phyloP scores from a whole-genome alignment of 106 monocot species.

The Dactylorhiza incarnata region DNA sequence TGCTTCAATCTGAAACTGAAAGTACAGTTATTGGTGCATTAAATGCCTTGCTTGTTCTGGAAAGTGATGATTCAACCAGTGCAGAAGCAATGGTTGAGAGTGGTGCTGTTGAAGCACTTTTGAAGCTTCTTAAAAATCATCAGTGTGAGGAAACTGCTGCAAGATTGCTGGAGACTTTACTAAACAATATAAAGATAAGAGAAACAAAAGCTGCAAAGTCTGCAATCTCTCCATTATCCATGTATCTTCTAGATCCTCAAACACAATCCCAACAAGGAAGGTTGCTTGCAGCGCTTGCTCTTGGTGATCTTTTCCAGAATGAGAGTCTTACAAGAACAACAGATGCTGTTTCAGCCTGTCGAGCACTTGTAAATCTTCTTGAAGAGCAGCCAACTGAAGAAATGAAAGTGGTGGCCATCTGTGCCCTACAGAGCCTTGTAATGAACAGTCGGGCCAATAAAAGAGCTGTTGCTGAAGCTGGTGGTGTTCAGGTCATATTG shows the following conservation, averaged over 20 bases:
- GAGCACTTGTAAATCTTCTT: constrained; percentile 94
- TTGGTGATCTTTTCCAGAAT: constrained; percentile 97
- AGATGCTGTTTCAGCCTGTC: constrained; percentile 87
- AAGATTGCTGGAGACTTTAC: constrained; percentile 80
- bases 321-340: constrained; percentile 75
- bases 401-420: constrained; percentile 97
- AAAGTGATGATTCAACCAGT: constrained; percentile 97
- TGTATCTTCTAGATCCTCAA: constrained; percentile 95
- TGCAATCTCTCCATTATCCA: constrained; percentile 80
- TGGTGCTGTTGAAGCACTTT: constrained; percentile 82
- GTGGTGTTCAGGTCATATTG: constrained; percentile 91
- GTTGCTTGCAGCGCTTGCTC: constrained; percentile 79
- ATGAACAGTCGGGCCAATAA: constrained; percentile 91
- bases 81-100: constrained; percentile 96
- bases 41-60: constrained; percentile 92
- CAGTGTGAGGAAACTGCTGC: constrained; percentile 94
- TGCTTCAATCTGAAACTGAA: constrained; percentile 88
- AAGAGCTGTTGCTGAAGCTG: constrained; percentile 99
- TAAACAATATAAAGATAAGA: constrained; percentile 89
- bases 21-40: constrained; percentile 84
- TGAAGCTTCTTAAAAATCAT: constrained; percentile 80
- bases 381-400: constrained; percentile 98
- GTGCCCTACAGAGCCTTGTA: constrained; percentile 92
- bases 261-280: constrained; percentile 95
- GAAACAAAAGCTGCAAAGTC: constrained; percentile 85